Evolutionary conservation across 208 protist genomes (phyloP), one percentile per base, ranked within the genome.

Genomic region (Acanthamoeba healyi): DNA sequence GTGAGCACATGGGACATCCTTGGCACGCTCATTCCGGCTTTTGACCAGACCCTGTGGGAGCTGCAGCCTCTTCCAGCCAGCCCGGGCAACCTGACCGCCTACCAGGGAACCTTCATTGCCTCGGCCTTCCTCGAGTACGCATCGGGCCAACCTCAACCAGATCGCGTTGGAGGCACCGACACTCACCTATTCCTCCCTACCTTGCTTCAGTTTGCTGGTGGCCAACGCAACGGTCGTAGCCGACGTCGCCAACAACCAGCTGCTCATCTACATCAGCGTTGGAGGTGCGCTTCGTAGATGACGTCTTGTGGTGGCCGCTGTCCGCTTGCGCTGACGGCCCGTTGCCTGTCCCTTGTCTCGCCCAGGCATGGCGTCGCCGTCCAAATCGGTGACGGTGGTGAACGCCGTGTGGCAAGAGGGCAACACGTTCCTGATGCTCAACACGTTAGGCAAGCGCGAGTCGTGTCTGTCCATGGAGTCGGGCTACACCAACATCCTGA

Each of bases 41-140:
- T 88, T 29, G 79, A 88, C 29, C 42, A 88, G 79, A 42, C 79
- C 32, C n/a, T 88, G 79, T 88, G 79, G 79, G 42, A 54, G 12
- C 24, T 88, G 38, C 79, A 88, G 79, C 79, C 79, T 2, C 51
- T 63, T 1, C 79, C 79, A 0, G 17, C 24, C 79, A 61, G 36
- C 32, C 79, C 79, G 10, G 79, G 79, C 79, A 54, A 88, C 26
- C 79, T 88, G 19, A 88, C 38, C 12, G 51, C 24, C 24, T 88
- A 32, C 44, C 44, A 88, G 79, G 79, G 79, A 26, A 88, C 79
- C 79, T 88, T 63, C 32, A 5, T 88, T 17, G 79, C 51, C 51
- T 65, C 46, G 10, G 51, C 29, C 15, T 32, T 88, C 7, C 40
- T 88, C n/a, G 79, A 42, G 70, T 79, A 79, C 67, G 15, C n/a